Evolutionary conservation across 805 yeast genomes (phyloP).

Genomic region (Candida nanaspora): DNA sequence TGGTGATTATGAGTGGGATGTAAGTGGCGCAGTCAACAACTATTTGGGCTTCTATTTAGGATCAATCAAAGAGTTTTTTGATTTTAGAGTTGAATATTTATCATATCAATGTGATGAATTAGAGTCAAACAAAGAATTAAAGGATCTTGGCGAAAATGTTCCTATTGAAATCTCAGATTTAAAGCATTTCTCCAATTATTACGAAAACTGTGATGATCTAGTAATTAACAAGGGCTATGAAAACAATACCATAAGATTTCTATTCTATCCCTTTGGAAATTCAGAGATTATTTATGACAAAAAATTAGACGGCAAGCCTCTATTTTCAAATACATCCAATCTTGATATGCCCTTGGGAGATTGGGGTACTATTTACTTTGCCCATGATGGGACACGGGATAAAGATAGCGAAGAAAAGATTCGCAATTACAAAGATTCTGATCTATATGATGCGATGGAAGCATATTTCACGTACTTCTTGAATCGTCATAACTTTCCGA

Average conservation of each 20-base stretch:
- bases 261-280: constrained; percentile 20
- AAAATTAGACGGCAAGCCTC: constrained; percentile 7
- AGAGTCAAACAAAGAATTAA: background rate
- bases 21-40: constrained; percentile 10
- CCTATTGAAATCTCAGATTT: constrained; percentile 17
- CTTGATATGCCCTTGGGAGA: constrained; percentile 9
- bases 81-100: constrained; percentile 5
- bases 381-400: constrained; percentile 7
- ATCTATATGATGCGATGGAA: constrained; percentile 17
- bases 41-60: constrained; percentile 7
- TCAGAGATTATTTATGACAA: constrained; percentile 11
- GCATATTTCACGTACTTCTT: constrained; percentile 16
- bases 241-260: constrained; percentile 6
- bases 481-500: constrained; percentile 12
- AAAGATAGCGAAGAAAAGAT: background rate
- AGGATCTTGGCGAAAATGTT: constrained; percentile 10
- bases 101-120: constrained; percentile 1
- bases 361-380: constrained; percentile 23
- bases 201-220: constrained; percentile 4
- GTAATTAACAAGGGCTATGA: background rate
- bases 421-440: background rate
- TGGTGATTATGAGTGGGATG: constrained; percentile 12
- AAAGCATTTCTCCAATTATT: constrained; percentile 14
- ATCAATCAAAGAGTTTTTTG: constrained; percentile 3
- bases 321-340: constrained; percentile 15